Base-by-base conservation (phyloP, 192 early-diverging fungal species). In the Coemansia reversa region DNA sequence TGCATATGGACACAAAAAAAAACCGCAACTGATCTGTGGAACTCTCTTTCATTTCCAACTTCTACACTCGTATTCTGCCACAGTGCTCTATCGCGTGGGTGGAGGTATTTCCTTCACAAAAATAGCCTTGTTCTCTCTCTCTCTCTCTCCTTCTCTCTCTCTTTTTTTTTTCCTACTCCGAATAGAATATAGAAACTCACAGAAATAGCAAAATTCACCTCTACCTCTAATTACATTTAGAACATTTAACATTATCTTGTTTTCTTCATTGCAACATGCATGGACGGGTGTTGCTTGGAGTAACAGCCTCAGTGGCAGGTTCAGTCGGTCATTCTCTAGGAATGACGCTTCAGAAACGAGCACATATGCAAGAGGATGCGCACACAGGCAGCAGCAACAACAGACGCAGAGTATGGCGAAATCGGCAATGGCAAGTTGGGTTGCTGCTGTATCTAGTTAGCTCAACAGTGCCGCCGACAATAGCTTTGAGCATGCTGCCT, bases 401-500 rank as follows among this genome's bases (percentile, higher is more conserved):
- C 62, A 19, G 6, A 51, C 49, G 29, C 39, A 45, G 14, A 45
- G 33, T 69, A 16, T 81, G 78, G 75, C 58, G 51, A 16, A 84
- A 84, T 69, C 65, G 84, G 0, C 73, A 90, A 42, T 92, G 91
- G 91, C 85, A 87, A 60, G 49, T 76, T 7, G 88, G 88, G 22
- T 83, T 91, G 65, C 81, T 73, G 23, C 83, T 86, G 20, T 91
- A 88, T 54, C 74, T 92, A 56, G 59, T 86, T 35, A 87, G 89
- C 47, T 90, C 89, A 30, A 85, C 88, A 8, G 86, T 85, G 18
- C 89, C 89, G 50, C 87, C 89, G 0, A 75, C 86, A 7, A 85
- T 92, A 32, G 86, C 91, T 0, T 87, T 92, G 51, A 90, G 88
- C 58, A 86, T 90, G 55, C 81, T 92, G 11, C 91, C 91, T 2